Base-by-base conservation (phyloP, 1,284 basidiomycete genomes). In the Marasmius oreades region DNA sequence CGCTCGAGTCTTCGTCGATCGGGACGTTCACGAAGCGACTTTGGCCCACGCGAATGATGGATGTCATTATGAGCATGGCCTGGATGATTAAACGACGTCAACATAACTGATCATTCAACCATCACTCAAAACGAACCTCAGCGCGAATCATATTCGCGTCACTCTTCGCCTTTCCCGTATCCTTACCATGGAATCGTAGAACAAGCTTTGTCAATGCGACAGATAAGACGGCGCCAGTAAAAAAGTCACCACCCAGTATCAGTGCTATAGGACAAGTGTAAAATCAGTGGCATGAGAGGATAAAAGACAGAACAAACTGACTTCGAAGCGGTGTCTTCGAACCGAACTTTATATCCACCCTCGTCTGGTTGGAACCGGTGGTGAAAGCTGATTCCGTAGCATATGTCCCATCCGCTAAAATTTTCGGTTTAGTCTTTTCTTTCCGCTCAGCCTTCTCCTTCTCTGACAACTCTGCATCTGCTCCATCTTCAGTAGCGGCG, bases 41-140 rank as follows among this genome's bases (percentile, higher is more conserved):
- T 75, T 98, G 96, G 42, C 97, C 97, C 50, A 98, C 93, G 51
- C 96, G 93, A 65, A 99, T 92, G 67, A 97, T 81, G 16, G 93
- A 97, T 2, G 94, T 90, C 96, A 99, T 98, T 69, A 99, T 95
- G 58, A 99, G 81, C 92, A 99, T 98, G 2, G 94, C 88, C 88
- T 92, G 61, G 3, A 39, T 14, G 16, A 51, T 20, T 6, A 45
- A 11, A 18, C 47, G 31, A 53, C 56, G 20, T 10, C 24, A 51
- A 22, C 46, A 12, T 11, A 33, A 62, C 26, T 18, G 23, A 51
- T 37, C 3, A 43, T 34, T n/a, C 10, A 23, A 51, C 26, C 8
- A 18, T 26, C 28, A 46, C 14, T 24, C 45, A 42, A 1, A 23
- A 56, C n/a, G 24, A 65, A 34, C 90, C 79, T 99, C 96, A 18